A percentile compares a stretch with the other conserved stretches of the same genome.
Conservation (phyloP, 2,329 filamentous ascomycete genomes). For the Clarireedia monteithiana region DNA sequence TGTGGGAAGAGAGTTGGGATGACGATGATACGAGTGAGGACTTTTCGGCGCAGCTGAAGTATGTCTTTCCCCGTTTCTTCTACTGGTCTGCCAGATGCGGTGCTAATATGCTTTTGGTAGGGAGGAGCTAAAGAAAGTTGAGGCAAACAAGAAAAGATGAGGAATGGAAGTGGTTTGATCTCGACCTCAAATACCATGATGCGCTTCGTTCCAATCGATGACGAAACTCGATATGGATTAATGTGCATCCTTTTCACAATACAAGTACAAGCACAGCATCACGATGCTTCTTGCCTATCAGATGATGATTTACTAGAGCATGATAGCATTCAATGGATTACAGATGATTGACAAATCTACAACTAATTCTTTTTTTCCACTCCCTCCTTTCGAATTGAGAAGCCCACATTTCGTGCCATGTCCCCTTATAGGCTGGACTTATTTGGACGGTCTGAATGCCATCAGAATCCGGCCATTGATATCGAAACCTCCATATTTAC, state of each 20-base stretch:
- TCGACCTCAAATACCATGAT: too few species aligned
- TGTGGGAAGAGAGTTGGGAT: conserved; percentile 99
- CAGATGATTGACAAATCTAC: not conserved
- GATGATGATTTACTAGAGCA: not conserved
- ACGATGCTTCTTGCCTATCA: not conserved
- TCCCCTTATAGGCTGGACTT: conserved; percentile 26
- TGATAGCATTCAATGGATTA: not conserved
- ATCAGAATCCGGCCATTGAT: conserved; percentile 19
- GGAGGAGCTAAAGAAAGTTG: conserved; percentile 93
- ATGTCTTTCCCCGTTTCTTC: conserved; percentile 31
- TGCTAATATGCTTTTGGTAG: conserved; percentile 34
- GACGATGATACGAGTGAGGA: conserved; percentile 96
- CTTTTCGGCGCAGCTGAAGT: conserved; percentile 93
- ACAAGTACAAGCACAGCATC: not conserved
- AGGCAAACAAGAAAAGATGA: conserved; percentile 61
- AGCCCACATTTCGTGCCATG: conserved; percentile 12
- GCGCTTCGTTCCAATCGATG: not conserved
- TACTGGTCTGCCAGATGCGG: not conserved
- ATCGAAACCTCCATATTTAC: conserved; percentile 35
- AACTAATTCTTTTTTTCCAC: not conserved
- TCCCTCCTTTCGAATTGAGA: not conserved
- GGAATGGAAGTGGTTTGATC: not conserved
- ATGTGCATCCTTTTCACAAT: not conserved
- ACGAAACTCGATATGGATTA: not conserved
- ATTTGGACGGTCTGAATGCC: conserved; percentile 21